Conservation (phyloP, 768 basidiomycete species). For the Sistotremastrum niveocremeum region DNA sequence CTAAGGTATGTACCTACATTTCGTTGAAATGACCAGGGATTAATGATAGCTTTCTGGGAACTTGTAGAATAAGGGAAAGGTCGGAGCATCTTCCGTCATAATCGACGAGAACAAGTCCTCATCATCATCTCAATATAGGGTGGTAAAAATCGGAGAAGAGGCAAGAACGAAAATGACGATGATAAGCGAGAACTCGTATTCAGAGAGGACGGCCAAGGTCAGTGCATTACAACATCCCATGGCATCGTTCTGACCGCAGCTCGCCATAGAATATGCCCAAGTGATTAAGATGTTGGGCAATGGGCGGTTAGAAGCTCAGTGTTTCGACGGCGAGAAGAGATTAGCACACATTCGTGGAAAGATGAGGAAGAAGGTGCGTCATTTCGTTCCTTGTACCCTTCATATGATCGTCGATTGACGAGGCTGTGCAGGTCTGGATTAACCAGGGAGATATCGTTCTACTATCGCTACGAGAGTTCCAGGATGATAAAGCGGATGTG, state of each 20-base stretch:
- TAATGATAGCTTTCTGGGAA: slow-evolving; percentile 7
- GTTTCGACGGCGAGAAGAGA: slow-evolving; percentile 97
- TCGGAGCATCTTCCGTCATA: slow-evolving; percentile 14
- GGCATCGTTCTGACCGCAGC: neutral
- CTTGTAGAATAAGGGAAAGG: slow-evolving; percentile 64
- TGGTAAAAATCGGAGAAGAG: slow-evolving; percentile 97
- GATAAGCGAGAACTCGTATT: slow-evolving; percentile 98
- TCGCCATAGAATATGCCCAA: slow-evolving; percentile 74
- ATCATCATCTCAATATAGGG: slow-evolving; percentile 39
- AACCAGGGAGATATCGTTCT: slow-evolving; percentile 96
- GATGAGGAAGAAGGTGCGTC: slow-evolving; percentile 93
- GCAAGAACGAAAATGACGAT: slow-evolving; percentile 99
- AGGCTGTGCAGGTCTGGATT: slow-evolving; percentile 80
- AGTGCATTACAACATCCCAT: slow-evolving; percentile 5
- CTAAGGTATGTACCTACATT: slow-evolving; percentile 27
- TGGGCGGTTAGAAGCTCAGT: slow-evolving; percentile 88
- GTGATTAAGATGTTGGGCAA: slow-evolving; percentile 99
- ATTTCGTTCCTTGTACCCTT: neutral
- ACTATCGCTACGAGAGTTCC: slow-evolving; percentile 93
- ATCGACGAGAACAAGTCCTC: neutral
- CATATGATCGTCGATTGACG: neutral
- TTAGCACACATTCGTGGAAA: slow-evolving; percentile 97
- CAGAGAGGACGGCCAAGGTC: slow-evolving; percentile 88
- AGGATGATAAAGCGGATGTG: slow-evolving; percentile 98
- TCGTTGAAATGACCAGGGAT: slow-evolving; percentile 8